Base-by-base conservation (phyloP, 2,329 filamentous ascomycete species). In the Fusarium oligoseptatum region DNA sequence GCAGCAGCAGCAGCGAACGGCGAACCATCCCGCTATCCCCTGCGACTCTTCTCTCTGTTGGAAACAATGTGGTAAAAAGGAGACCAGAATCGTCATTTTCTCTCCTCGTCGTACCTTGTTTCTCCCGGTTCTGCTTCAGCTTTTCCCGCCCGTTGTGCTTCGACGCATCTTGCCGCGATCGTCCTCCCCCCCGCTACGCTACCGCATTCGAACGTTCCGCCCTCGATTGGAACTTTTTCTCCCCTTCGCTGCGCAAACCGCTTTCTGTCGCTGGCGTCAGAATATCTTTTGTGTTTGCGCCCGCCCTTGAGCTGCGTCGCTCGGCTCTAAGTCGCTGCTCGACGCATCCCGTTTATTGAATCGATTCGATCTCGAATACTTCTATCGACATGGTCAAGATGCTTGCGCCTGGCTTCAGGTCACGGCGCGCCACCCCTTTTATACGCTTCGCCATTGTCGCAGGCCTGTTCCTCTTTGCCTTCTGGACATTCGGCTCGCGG, bases 351-450 rank as follows among this genome's bases (percentile, higher is more conserved):
- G 32, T 34, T 22, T 56, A 15, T 22, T 48, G 3, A 39, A 64
- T 37, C 45, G 61, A 60, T 41, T 22, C 56, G 61, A 64, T 61
- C 36, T 12, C 20, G 14, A 68, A 58, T 65, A 57, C 52, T 7
- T 15, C 15, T 55, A 29, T 52, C 66, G 65, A 67, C 20, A 80
- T 80, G 80, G 67, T 70, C 67, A 81, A 78, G 70, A 74, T 86
- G 80, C 79, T 83, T 68, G 82, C 84, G 71, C 81, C 84, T 37
- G 80, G 81, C 36, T 86, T 87, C 67, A 83, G 84, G 45, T 83
- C 84, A 66, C 82, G 85, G 67, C 83, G 85, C 64, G 83, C 82
- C 10, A 85, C 85, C 60, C 83, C 85, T 74, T 80, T 86, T 64
- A 67, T 86, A 29, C 85, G 85, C 64, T 87, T 85, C 67, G 73